Evolutionary conservation across 2,329 filamentous ascomycete species (phyloP), one percentile per base, ranked within the genome.

Genomic region (Orbilia quercus): DNA sequence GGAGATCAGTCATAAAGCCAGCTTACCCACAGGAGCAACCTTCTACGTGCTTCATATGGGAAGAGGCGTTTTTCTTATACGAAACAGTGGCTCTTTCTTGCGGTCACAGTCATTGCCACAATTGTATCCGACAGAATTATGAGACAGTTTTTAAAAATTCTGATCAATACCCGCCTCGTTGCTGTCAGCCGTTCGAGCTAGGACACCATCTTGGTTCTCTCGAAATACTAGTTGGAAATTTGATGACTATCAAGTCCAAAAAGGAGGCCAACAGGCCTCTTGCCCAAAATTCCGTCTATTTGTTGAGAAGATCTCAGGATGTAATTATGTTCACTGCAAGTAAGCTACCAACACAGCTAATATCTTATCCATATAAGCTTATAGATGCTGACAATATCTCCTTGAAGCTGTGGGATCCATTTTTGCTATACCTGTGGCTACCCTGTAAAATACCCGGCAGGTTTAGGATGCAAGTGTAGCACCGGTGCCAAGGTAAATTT

Each of bases 181-280:
- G 67, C 14, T 72, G 67, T 25, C 12, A 59, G 14, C 53, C 59
- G 1, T 48, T 65, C 3, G 54, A 72, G 6, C 45, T 55, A 36
- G 2, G 9, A 18, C 2, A 59, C 59, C 1, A 45, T 53, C 20
- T 53, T 59, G 11, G 45, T 50, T 28, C 36, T 65, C 22, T 59
- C 59, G 9, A 1, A 36, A 6, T 28, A 54, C 11, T 18, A 72
- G 18, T 23, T 72, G 1, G 54, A 59, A 2, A 28, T 1, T 34
- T 72, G 9, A 40, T 65, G n/a, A 2, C 0, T 1, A n/a, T 50
- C 2, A 72, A 65, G 25, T 20, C n/a, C 7, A 58, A 16, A 5
- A n/a, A 31, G 4, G 59, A 65, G 12, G 64, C 67, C 4, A 47
- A 16, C 2, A 72, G 66, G 16, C 9, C 2, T 9, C 31, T 6